phyloP scores from a whole-genome alignment of 2,329 filamentous ascomycete species.

The Fusarium tupiense region DNA sequence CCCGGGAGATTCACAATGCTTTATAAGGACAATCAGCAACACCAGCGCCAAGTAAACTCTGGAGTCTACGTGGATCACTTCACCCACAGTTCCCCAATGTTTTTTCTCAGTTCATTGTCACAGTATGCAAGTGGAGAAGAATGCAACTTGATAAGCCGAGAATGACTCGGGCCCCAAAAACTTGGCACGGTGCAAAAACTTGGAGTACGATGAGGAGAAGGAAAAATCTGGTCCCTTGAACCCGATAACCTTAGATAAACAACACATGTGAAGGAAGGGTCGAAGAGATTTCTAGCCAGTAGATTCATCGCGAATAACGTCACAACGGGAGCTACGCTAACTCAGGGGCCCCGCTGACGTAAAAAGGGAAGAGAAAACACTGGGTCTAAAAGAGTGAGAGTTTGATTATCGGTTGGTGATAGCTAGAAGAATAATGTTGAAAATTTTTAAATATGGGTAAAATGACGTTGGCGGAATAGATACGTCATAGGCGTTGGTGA shows the following conservation, averaged over 20 bases:
- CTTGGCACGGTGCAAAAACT: not conserved
- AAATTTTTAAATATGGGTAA: slow-evolving; percentile 23
- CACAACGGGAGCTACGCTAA: not conserved
- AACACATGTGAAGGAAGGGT: not conserved
- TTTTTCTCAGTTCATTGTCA: slow-evolving; percentile 15
- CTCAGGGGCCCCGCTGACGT: slow-evolving; percentile 24
- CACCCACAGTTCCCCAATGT: slow-evolving; percentile 6
- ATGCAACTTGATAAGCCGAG: slow-evolving; percentile 13
- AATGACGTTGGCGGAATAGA: slow-evolving; percentile 5
- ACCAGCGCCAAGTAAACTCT: slow-evolving; percentile 14
- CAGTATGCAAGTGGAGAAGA: slow-evolving; percentile 1
- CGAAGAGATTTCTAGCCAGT: not conserved
- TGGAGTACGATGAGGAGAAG: not conserved
- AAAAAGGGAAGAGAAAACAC: not conserved
- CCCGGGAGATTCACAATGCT: slow-evolving; percentile 15
- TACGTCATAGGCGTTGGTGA: slow-evolving; percentile 21
- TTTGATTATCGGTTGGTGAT: not conserved
- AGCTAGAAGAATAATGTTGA: not conserved
- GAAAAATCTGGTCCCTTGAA: not conserved
- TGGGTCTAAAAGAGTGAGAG: not conserved
- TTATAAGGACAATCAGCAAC: slow-evolving; percentile 13
- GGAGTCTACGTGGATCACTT: slow-evolving; percentile 24
- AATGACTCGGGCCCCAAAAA: slow-evolving; percentile 11
- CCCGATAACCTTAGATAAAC: slow-evolving; percentile 30
- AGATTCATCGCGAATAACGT: not conserved